A percentile compares a stretch with the other conserved stretches of the same genome.
phyloP scores from a whole-genome alignment of 208 protist species.

The Trypanosomatidae sp. region DNA sequence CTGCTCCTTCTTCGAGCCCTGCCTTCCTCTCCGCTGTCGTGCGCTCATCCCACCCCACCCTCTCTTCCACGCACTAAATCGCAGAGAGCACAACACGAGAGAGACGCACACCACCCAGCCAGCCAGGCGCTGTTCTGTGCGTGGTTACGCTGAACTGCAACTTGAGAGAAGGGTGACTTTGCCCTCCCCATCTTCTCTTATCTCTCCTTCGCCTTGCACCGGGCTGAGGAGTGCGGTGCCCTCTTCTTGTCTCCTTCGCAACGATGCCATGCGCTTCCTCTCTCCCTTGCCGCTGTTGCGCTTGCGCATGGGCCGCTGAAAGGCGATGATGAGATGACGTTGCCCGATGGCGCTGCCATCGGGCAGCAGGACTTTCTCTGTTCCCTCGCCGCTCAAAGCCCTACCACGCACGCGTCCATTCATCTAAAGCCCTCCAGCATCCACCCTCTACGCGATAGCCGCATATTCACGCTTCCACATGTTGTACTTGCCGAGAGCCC shows the following conservation, averaged over 20 bases:
- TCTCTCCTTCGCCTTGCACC: not conserved
- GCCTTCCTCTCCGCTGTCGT: not conserved
- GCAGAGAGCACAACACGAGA: not conserved
- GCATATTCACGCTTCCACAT: constrained; percentile 64
- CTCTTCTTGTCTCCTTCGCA: not conserved
- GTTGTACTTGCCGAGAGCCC: constrained; percentile 94
- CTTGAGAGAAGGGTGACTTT: not conserved
- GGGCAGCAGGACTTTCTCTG: not conserved
- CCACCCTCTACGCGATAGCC: constrained; percentile 1
- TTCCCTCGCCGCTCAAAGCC: not conserved
- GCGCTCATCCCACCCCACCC: not conserved
- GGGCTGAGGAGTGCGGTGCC: not conserved
- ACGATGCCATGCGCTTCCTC: too few species aligned
- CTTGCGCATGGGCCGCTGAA: not conserved
- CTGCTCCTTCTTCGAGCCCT: not conserved
- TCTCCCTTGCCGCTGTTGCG: too few species aligned
- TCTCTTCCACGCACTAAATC: not conserved
- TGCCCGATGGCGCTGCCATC: not conserved
- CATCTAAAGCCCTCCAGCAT: not conserved
- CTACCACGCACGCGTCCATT: not conserved
- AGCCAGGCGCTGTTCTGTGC: not conserved
- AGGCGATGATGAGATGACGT: not conserved
- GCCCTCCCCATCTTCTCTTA: not conserved
- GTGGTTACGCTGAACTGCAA: not conserved
- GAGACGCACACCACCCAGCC: not conserved